phyloP scores from a whole-genome alignment of 345 rosid genomes.

The Balakata baccata region DNA sequence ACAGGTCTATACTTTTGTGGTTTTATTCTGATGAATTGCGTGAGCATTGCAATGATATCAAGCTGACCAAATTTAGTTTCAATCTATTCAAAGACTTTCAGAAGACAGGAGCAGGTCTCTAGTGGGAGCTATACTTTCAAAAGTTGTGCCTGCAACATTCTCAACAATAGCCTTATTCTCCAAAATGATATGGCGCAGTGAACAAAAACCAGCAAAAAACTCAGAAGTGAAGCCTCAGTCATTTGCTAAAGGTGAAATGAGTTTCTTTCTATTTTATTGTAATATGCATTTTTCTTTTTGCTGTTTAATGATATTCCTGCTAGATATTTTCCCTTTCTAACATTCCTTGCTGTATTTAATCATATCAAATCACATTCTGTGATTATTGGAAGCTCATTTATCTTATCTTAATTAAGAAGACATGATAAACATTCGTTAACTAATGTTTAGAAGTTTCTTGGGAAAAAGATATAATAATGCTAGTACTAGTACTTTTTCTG shows the following conservation, averaged over 20 bases:
- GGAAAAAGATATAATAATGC: not conserved
- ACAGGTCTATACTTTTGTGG: slow-evolving; percentile 52
- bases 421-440: not conserved
- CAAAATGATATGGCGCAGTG: slow-evolving; percentile 88
- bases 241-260: slow-evolving; percentile 71
- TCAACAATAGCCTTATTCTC: slow-evolving; percentile 90
- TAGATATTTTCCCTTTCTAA: not conserved
- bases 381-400: not conserved
- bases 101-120: slow-evolving; percentile 84
- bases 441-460: not conserved
- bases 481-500: not conserved
- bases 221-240: slow-evolving; percentile 72
- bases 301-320: not conserved
- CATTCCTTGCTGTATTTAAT: not conserved
- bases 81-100: slow-evolving; percentile 61
- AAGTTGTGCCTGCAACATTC: slow-evolving; percentile 87
- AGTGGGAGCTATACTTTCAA: slow-evolving; percentile 88
- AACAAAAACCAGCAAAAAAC: slow-evolving; percentile 46
- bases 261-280: not conserved
- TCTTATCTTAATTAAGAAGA: not conserved
- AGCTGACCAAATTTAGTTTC: slow-evolving; percentile 13
- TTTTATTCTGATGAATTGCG: not conserved
- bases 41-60: not conserved
- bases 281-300: not conserved
- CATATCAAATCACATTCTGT: not conserved